Evolutionary conservation across 306 rosid genomes (phyloP), one percentile per base, ranked within the genome.

Genomic region (Pueraria montana): DNA sequence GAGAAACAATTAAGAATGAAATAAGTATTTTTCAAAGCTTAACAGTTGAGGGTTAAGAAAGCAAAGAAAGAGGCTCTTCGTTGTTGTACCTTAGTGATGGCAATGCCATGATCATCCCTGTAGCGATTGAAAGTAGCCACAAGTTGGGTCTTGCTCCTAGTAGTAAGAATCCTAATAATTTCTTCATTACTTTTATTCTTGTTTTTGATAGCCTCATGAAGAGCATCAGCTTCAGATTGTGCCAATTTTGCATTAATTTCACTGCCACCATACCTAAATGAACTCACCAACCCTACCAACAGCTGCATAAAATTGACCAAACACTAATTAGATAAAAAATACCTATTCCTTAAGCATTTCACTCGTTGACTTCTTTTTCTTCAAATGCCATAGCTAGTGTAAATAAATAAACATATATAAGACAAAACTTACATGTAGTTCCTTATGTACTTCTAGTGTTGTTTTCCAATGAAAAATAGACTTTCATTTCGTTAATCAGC

Each of bases 61-160:
- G 14, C 2, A 53, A 43, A 43, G 8, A 74, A 74, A 26, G 21
- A 55, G 5, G 58, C 2, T 73, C 1, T 24, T 74, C 11, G 4
- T 48, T 56, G 2, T 5, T 79, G 66, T 13, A 95, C 98, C 97
- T 92, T 92, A 27, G 94, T 86, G 80, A 96, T 89, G 61, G 99
- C 88, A 84, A 76, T 69, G 55, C 87, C 92, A 72, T 87, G 89
- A 42, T 77, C 93, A 78, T 93, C 97, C 86, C 84, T 88, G 82
- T 92, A 93, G 30, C 80, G 77, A 65, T 93, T 95, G 89, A 93
- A 91, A 62, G 92, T 89, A 0, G 93, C 95, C 46, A 89, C 81
- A 86, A 93, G 92, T 80, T 93, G 97, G 0, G 86, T 68, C 80
- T 86, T 93, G 88, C 95, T 91, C 72, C 97, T 90, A 34, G 97